phyloP scores from a whole-genome alignment of 2,329 filamentous ascomycete species.

The Huntiella savannae region DNA sequence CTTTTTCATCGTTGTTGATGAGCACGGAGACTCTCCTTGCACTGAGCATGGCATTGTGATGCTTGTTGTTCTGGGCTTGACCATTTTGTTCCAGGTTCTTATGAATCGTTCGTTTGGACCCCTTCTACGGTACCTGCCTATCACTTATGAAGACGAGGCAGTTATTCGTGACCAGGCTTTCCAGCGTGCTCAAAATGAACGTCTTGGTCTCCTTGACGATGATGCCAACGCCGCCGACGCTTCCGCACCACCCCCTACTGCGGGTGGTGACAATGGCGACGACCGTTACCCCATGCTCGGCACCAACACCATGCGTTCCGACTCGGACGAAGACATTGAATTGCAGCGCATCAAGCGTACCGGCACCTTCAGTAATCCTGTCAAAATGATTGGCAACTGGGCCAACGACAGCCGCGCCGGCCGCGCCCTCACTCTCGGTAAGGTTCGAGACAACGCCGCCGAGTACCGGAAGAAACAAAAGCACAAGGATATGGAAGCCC shows the following conservation, averaged over 20 bases:
- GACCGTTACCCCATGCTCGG: slow-evolving; percentile 17
- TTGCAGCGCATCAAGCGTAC: slow-evolving; percentile 18
- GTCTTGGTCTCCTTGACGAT: slow-evolving; percentile 41
- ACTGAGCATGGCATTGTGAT: slow-evolving; percentile 67
- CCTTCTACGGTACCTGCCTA: slow-evolving; percentile 72
- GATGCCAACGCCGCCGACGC: slow-evolving; percentile 25
- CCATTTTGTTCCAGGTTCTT: slow-evolving; percentile 57
- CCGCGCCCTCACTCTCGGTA: slow-evolving; percentile 10
- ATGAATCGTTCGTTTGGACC: slow-evolving; percentile 72
- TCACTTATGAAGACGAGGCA: slow-evolving; percentile 90
- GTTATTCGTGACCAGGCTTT: slow-evolving; percentile 82
- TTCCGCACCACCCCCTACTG: too few relatives aligned
- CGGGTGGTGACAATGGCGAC: slow-evolving; percentile 23
- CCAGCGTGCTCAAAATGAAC: slow-evolving; percentile 53
- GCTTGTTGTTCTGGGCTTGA: slow-evolving; percentile 55
- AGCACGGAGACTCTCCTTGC: slow-evolving; percentile 35
- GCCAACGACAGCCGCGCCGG: slow-evolving; percentile 18
- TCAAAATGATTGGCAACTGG: slow-evolving; percentile 29
- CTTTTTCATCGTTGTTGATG: slow-evolving; percentile 59
- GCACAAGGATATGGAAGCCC: slow-evolving; percentile 48
- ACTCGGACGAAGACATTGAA: slow-evolving; percentile 19
- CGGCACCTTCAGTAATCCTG: slow-evolving; percentile 20
- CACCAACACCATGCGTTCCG: slow-evolving; percentile 8
- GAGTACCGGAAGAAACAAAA: slow-evolving; percentile 30
- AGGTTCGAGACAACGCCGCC: slow-evolving; percentile 19